These are phyloP conservation scores for Coemansia sp. DNA, from an alignment of 192 early-diverging fungal species.

Conservation along the genomic window DNA sequence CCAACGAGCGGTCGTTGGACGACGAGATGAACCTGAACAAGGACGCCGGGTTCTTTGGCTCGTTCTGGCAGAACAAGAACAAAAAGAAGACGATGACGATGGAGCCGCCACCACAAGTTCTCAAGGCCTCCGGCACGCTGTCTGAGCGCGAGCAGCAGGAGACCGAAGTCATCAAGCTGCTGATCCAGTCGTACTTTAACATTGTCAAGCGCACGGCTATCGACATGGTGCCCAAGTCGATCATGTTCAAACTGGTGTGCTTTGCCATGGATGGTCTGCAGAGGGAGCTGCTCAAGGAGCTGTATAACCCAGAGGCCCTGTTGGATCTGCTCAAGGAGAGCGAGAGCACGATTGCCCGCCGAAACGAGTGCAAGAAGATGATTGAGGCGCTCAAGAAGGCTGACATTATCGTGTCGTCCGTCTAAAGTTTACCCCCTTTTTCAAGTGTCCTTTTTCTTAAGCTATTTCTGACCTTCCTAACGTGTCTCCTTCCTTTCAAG, in stretches of 20 bases:
- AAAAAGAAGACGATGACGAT: constrained; percentile 73
- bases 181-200: constrained; percentile 97
- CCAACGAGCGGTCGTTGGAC: constrained; percentile 55
- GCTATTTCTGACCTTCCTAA: neutral
- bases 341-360: constrained; percentile 86
- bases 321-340: constrained; percentile 96
- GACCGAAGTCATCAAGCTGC: constrained; percentile 97
- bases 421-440: constrained; percentile 5
- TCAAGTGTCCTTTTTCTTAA: neutral
- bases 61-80: constrained; percentile 91
- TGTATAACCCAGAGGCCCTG: constrained; percentile 95
- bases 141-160: constrained; percentile 98
- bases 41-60: constrained; percentile 92
- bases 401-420: constrained; percentile 55
- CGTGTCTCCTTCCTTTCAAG: neutral
- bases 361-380: constrained; percentile 98
- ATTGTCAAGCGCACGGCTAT: constrained; percentile 98
- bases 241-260: constrained; percentile 97
- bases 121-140: constrained; percentile 94
- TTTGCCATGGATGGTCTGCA: constrained; percentile 93
- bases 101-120: constrained; percentile 66
- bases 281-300: constrained; percentile 90
- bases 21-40: constrained; percentile 65
- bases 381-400: constrained; percentile 75
- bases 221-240: constrained; percentile 97